Base-by-base conservation (phyloP, 2,329 filamentous ascomycete genomes). In the Didymella arachidicola region DNA sequence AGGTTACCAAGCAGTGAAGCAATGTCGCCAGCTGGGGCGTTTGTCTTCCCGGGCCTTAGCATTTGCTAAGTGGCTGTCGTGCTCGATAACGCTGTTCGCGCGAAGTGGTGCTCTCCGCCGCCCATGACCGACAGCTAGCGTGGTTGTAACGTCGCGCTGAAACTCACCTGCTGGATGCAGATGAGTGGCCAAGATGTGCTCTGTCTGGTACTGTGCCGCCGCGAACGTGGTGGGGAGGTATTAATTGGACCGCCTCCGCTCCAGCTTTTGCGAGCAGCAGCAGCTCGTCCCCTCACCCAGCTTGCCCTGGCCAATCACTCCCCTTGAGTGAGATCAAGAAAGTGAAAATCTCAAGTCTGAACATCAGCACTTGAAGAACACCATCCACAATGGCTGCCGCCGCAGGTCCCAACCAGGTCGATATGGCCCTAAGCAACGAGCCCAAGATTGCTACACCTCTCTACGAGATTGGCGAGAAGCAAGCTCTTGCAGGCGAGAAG, bases 391-490 rank as follows among this genome's bases (percentile, higher is more conserved):
- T 77, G 74, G 59, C 72, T 61, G 67, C 65, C 45, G 65, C 68
- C 30, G 65, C 71, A 39, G 72, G 64, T 29, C 72, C 71, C 50
- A 75, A 77, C 54, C 55, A 61, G 57, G 63, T 68, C 22, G 75
- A 77, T 53, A 64, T 77, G 60, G 75, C 75, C 59, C 66, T 75
- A 64, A 71, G 68, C 63, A 64, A 75, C 51, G 72, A 76, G 67
- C 74, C 75, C 51, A 71, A 70, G 59, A 49, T 71, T 42, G 67
- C 70, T 7, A 72, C 68, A 32, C 70, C 73, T 36, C 43, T 75
- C 29, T 75, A 67, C 43, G 74, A 76, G 60, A 49, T 69, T 36
- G 62, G 62, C 27, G 73, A 77, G 64, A 75, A 76, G 69, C 64
- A 69, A 30, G 69, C 66, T 6, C 59, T 77, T 27, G 50, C 50